These are phyloP conservation scores for Cinnamomum chago DNA, from an alignment of 164 flowering plant genomes.

Conservation along the genomic window DNA sequence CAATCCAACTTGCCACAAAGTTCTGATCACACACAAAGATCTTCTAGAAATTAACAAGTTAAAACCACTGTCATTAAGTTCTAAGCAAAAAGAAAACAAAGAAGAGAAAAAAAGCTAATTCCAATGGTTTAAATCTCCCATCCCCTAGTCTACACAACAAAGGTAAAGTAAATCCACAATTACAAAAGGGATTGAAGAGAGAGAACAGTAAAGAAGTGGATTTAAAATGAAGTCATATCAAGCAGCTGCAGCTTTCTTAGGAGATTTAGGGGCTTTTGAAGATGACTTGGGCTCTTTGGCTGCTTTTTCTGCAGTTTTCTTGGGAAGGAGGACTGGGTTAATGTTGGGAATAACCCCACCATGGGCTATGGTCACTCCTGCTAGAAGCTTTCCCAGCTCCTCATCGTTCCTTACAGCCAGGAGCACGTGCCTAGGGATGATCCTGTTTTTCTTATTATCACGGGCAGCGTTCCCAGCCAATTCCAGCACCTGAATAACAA, in stretches of 20 bases:
- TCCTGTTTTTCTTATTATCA: conserved; percentile 16
- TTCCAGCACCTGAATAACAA: conserved; percentile 8
- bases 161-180: neutral
- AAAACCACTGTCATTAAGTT: too few species aligned
- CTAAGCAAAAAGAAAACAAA: too few species aligned
- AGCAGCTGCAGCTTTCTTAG: neutral
- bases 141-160: neutral
- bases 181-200: neutral
- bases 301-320: conserved; percentile 42
- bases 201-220: too few species aligned
- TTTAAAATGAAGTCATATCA: neutral
- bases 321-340: conserved; percentile 64
- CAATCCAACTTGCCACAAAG: too few species aligned
- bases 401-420: conserved; percentile 19
- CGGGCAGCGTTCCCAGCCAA: conserved; percentile 17
- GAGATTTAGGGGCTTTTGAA: conserved; percentile 11
- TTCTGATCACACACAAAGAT: too few species aligned
- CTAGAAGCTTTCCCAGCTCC: conserved; percentile 60
- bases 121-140: neutral
- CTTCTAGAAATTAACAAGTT: too few species aligned
- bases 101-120: neutral
- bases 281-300: conserved; percentile 19
- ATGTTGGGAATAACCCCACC: conserved; percentile 78
- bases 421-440: conserved; percentile 14
- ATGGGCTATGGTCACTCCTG: conserved; percentile 65